Base-by-base conservation (phyloP, 2,329 filamentous ascomycete species). In the Fonsecaea multimorphosa region DNA sequence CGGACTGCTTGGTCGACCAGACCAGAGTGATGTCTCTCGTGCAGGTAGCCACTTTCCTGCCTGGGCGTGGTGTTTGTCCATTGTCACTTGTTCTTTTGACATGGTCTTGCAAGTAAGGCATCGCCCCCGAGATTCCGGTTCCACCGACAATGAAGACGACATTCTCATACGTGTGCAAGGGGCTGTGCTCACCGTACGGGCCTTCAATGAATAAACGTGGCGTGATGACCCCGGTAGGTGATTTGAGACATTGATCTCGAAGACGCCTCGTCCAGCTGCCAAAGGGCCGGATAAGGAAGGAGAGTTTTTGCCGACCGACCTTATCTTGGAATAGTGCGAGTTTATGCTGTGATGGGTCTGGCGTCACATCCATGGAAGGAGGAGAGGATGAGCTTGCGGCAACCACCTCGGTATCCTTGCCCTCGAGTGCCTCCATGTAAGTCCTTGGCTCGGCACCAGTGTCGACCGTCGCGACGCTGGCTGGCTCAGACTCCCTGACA, bases 261-360 rank as follows among this genome's bases (percentile, higher is more conserved):
- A 85, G 77, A n/a, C 79, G 76, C 4, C 75, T 78, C 1, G 83
- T 85, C 76, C 83, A 84, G 56, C 83, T 82, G 57, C 81, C 75
- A 69, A 82, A 84, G 0, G 83, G 83, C 1, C 83, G 79, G 57
- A 85, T 78, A 70, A 82, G 80, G 69, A 85, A 84, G 3, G 78
- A 76, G 6, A 85, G 72, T 44, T 75, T 76, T 3, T 80, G 73
- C 2, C 71, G 74, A 63, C 62, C 51, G 27, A 38, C 49, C 6
- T 24, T 29, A 6, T 67, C 44, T 8, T 55, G 36, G 38, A 46
- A 34, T n/a, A 52, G 6, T 3, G 51, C 4, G 14, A 31, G 34
- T 34, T 44, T 40, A 12, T 58, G 29, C 29, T 59, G 55, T 24
- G 58, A 59, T 19, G 66, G 60, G 11, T 29, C 40, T 24, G 63